These are phyloP conservation scores for Grammothele lineata DNA, from an alignment of 768 basidiomycete species.

Conservation along the genomic window DNA sequence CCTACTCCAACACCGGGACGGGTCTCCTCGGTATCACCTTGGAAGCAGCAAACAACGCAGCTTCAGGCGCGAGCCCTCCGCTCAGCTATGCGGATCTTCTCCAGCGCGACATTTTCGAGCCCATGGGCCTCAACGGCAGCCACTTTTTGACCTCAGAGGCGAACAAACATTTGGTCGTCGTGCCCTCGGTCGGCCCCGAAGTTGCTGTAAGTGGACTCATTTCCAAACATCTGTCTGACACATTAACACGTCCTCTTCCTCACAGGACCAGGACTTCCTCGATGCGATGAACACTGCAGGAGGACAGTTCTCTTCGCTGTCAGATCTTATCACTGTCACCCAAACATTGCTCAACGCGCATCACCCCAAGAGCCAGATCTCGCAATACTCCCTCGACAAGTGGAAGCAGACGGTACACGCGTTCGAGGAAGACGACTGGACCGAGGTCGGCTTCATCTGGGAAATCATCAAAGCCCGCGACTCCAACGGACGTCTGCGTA, in stretches of 20 bases:
- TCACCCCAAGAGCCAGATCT: too few relatives aligned
- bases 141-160: constrained; percentile 38
- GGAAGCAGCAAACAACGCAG: constrained; percentile 27
- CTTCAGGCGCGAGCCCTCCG: not conserved
- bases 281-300: constrained; percentile 39
- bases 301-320: constrained; percentile 46
- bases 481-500: too few relatives aligned
- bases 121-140: constrained; percentile 40
- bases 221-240: constrained; percentile 17
- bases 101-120: constrained; percentile 45
- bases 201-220: not conserved
- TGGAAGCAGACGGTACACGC: too few relatives aligned
- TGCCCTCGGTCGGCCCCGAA: constrained; percentile 29
- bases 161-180: constrained; percentile 34
- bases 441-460: too few relatives aligned
- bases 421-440: constrained; percentile 7
- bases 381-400: too few relatives aligned
- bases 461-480: too few relatives aligned
- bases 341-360: constrained; percentile 39
- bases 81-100: constrained; percentile 37
- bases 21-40: constrained; percentile 33
- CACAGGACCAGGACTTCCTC: constrained; percentile 1
- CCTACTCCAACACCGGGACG: constrained; percentile 39
- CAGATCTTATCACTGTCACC: constrained; percentile 40
- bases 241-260: not conserved